Evolutionary conservation across 202 grass and related monocot species (phyloP).

Genomic region (Setaria viridis): DNA sequence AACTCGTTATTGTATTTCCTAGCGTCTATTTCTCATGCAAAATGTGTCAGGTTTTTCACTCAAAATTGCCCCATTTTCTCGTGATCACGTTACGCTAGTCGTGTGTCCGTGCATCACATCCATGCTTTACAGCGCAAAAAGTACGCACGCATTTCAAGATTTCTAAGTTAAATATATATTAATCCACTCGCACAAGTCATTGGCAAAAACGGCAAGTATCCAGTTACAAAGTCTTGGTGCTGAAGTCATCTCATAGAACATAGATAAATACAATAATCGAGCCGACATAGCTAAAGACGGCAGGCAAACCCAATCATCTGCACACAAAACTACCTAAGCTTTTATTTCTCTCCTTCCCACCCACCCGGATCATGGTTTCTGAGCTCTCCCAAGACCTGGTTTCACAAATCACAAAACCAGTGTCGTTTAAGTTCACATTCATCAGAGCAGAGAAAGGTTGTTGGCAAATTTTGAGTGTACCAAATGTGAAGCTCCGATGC

Average conservation of each 20-base stretch:
- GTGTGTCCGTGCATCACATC: no score
- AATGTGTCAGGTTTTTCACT: no score
- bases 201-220: not conserved
- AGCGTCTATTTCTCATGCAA: no score
- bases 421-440: conserved; percentile 10
- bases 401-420: conserved; percentile 18
- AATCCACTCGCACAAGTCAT: not conserved
- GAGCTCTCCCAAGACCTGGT: not conserved
- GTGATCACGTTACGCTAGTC: no score
- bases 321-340: not conserved
- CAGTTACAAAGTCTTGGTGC: not conserved
- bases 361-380: not conserved
- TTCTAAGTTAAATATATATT: no score
- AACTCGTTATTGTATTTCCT: no score
- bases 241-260: not conserved
- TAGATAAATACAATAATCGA: not conserved
- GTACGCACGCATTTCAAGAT: no score
- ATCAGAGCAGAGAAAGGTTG: not conserved
- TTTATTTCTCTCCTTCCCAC: not conserved
- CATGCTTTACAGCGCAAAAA: no score
- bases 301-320: not conserved
- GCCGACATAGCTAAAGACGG: not conserved
- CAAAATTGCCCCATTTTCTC: no score
- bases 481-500: not conserved
- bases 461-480: not conserved